phyloP scores from a whole-genome alignment of 495 filamentous ascomycete genomes.

The Annulohypoxylon nitens region DNA sequence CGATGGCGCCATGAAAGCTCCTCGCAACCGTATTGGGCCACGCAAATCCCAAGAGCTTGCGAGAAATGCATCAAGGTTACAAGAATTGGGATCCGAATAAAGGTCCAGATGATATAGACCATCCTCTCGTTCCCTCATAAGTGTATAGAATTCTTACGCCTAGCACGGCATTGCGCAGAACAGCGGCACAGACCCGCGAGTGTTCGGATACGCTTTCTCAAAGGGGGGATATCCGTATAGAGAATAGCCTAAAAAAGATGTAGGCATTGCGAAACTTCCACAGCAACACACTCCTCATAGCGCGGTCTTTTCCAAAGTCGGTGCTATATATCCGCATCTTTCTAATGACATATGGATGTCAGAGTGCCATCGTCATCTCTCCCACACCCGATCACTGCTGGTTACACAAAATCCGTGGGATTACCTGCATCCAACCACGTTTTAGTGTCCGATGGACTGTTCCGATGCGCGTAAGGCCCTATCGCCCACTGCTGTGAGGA shows the following conservation, averaged over 20 bases:
- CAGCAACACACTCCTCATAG: not conserved
- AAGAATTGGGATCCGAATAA: constrained; percentile 27
- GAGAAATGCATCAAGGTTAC: constrained; percentile 24
- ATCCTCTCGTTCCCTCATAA: constrained; percentile 10
- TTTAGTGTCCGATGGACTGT: constrained; percentile 18
- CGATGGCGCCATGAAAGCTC: constrained; percentile 25
- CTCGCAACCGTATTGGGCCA: constrained; percentile 26
- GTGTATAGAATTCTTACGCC: constrained; percentile 14
- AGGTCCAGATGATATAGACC: constrained; percentile 21
- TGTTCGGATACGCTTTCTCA: constrained; percentile 23
- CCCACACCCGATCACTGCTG: constrained; percentile 18
- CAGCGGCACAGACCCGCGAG: constrained; percentile 1
- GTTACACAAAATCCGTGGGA: constrained; percentile 32
- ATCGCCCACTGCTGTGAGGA: constrained; percentile 8
- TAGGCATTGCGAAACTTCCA: constrained; percentile 11
- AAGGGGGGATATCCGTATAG: constrained; percentile 19
- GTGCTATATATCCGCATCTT: constrained; percentile 32
- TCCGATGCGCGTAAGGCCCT: not conserved
- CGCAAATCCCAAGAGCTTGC: constrained; percentile 23
- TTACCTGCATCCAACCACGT: constrained; percentile 27
- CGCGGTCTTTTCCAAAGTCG: constrained; percentile 19
- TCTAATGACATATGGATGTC: constrained; percentile 12
- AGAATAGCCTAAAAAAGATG: constrained; percentile 44
- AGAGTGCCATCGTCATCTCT: constrained; percentile 16
- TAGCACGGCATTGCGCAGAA: constrained; percentile 15